Evolutionary conservation across 805 yeast genomes (phyloP), one percentile per base, ranked within the genome.

Genomic region (Lipomyces sp.): DNA sequence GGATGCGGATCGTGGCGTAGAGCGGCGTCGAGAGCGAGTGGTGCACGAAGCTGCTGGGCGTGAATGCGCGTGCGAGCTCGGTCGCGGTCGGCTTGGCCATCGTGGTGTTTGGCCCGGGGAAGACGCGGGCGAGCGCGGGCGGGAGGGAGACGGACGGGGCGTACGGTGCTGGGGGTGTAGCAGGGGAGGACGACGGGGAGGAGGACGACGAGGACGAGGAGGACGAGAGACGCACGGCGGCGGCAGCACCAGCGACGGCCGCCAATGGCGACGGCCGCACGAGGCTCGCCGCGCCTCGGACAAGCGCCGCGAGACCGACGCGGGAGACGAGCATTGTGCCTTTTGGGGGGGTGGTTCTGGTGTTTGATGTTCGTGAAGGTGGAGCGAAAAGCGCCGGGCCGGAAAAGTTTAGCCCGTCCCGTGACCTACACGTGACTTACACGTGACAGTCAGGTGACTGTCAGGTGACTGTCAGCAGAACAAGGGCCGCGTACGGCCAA

Each of bases 1-100:
- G 93, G 34, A 93, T 78, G 60, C 80, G 81, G 59, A 91, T 77
- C 7, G 86, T 75, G 40, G 98, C 98, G 65, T 88, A 93, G 29
- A 91, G 69, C 43, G 82, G 78, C 8, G 51, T 52, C 24, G 23
- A 28, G 21, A 51, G 28, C 23, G 57, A 35, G 26, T 50, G 51
- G 26, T 39, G 26, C 6, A 43, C 13, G n/a, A 31, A 40, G 4
- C 35, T 16, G 38, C 44, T 50, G 10, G 45, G 14, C 14, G 39
- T 40, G 38, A 55, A 55, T 2, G 53, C 59, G 5, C 33, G 35
- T 14, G 41, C 42, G 13, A 55, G 34, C 8, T 51, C 51, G 16
- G 39, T 40, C 11, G 35, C 19, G 10, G 57, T 45, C 16, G 59
- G 59, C 22, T 46, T n/a, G 8, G 48, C 8, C 24, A 55, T 46